Evolutionary conservation across 441 rosid genomes (phyloP).

Genomic region (Arabidopsis hybrid): DNA sequence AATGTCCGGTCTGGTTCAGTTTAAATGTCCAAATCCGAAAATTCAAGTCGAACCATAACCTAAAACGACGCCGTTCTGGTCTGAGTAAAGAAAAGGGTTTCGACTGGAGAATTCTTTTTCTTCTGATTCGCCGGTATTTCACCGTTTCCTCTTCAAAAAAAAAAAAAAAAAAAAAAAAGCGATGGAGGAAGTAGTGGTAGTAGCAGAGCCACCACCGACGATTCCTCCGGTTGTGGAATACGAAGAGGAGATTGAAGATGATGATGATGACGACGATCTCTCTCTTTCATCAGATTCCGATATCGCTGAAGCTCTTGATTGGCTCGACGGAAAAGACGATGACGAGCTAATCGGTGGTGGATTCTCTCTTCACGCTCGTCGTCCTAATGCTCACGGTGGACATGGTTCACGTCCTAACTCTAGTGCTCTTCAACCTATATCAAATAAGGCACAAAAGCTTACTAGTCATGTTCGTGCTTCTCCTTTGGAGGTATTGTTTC

Average conservation of each 20-base stretch:
- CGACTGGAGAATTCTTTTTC: background rate
- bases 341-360: conserved; percentile 57
- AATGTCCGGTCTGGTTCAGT: too few species aligned
- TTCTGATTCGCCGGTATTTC: conserved; percentile 7
- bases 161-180: background rate
- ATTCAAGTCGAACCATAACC: too few species aligned
- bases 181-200: conserved; percentile 38
- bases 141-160: conserved; percentile 27
- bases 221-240: conserved; percentile 38
- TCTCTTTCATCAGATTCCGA: conserved; percentile 80
- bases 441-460: conserved; percentile 82
- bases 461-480: conserved; percentile 80
- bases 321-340: conserved; percentile 75
- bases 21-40: too few species aligned
- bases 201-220: conserved; percentile 30
- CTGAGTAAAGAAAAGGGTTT: background rate
- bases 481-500: conserved; percentile 71
- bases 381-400: conserved; percentile 93
- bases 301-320: conserved; percentile 79
- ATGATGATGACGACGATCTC: conserved; percentile 54
- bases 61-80: background rate
- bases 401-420: conserved; percentile 65
- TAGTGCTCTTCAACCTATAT: conserved; percentile 76
- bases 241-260: conserved; percentile 38
- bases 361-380: conserved; percentile 68